Evolutionary conservation across 495 filamentous ascomycete species (phyloP), one percentile per base, ranked within the genome.

Genomic region (Aspergillus panamensis): DNA sequence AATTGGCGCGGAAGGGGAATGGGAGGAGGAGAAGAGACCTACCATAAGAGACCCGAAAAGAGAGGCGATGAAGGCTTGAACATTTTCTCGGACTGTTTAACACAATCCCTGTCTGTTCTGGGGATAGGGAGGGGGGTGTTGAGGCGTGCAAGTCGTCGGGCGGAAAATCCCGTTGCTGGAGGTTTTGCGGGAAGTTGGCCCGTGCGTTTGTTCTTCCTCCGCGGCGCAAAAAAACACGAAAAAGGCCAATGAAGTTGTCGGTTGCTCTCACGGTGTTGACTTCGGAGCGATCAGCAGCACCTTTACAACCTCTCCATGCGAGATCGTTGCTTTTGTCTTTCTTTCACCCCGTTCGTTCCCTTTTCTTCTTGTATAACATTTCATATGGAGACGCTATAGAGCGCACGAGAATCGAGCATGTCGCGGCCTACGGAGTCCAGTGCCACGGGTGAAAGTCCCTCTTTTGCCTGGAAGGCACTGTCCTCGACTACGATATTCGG

Each of bases 31-130:
- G 30, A 7, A 48, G 29, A 9, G 8, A 69, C 74, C 31, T 82
- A 95, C 90, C 90, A 95, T 66, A 95, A 81, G 62, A 94, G 85
- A 76, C 93, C 93, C 47, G 89, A 84, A 14, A 82, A 86, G 25
- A 96, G 77, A 44, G 90, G 72, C 29, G 83, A 86, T 29, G 91
- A 89, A 53, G 87, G 77, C 76, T 87, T 87, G 75, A 96, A 95
- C 75, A 78, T 62, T 25, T 50, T 57, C 39, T 25, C 25, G 2
- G 25, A 29, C 17, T 35, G 16, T 52, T 17, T 47, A 13, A 29
- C 10, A 49, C 25, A 14, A 20, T 32, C 52, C 6, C 21, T n/a
- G 35, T 5, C 33, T 39, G 17, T 51, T 48, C 19, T 37, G n/a
- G 52, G 25, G 21, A 21, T 10, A 37, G 35, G 40, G 16, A 17